Evolutionary conservation across 129 eudicot species (phyloP).

Genomic region (Chrysanthemum lavandulifolium): DNA sequence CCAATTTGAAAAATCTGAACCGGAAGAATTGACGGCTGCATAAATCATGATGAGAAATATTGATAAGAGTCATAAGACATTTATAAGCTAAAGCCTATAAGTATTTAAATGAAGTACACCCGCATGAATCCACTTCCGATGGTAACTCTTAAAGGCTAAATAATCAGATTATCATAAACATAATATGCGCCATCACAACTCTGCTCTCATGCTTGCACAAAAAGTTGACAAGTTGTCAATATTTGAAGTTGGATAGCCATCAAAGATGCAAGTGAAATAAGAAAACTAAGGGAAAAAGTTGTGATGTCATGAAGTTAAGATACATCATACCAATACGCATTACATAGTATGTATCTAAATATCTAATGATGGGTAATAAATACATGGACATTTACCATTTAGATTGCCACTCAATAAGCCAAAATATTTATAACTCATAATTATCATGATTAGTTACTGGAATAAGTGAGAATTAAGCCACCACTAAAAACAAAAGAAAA

Average conservation of each 20-base stretch:
- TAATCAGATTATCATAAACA: background rate
- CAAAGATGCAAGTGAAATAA: background rate
- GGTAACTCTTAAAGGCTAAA: background rate
- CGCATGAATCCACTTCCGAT: background rate
- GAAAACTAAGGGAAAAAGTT: background rate
- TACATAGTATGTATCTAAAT: background rate
- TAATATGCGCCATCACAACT: background rate
- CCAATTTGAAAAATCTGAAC: slow-evolving; percentile 55
- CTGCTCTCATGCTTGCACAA: background rate
- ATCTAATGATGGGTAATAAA: too few species aligned
- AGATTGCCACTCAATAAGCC: too few species aligned
- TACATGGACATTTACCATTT: too few species aligned
- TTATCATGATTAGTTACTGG: too few species aligned
- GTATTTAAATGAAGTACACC: background rate
- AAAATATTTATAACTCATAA: too few species aligned
- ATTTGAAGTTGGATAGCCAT: background rate
- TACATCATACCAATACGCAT: background rate
- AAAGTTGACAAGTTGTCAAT: background rate
- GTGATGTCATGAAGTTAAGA: background rate
- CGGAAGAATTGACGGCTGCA: slow-evolving; percentile 63
- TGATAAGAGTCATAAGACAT: background rate
- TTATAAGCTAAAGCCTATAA: slow-evolving; percentile 9
- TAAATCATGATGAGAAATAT: slow-evolving; percentile 7
- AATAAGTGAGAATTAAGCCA: too few species aligned
- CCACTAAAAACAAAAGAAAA: too few species aligned